These are phyloP conservation scores for Dianthus caryophyllus DNA, from an alignment of 148 eudicot genomes.

Conservation along the genomic window DNA sequence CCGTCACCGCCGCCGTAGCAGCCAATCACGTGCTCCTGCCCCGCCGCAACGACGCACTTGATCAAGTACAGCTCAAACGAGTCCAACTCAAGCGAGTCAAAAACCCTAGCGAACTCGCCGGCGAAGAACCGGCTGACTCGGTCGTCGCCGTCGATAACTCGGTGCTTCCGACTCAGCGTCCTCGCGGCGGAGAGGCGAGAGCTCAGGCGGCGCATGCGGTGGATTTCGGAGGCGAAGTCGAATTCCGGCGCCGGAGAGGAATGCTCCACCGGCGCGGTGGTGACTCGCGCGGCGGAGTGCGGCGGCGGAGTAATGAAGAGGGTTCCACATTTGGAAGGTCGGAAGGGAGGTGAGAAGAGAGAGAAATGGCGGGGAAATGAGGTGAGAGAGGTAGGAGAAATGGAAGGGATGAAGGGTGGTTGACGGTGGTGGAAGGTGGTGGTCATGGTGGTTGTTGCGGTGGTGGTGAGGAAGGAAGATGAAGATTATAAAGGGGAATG, in stretches of 20 bases:
- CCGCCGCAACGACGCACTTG: slow-evolving; percentile 80
- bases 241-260: slow-evolving; percentile 50
- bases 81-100: slow-evolving; percentile 33
- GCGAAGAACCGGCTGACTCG: slow-evolving; percentile 47
- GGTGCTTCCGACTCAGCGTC: slow-evolving; percentile 28
- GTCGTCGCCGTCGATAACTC: slow-evolving; percentile 43
- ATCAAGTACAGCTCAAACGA: slow-evolving; percentile 57
- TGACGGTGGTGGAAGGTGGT: too few species aligned
- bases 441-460: too few species aligned
- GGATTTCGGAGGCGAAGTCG: slow-evolving; percentile 43
- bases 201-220: slow-evolving; percentile 37
- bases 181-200: slow-evolving; percentile 28
- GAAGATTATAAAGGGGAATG: neutral
- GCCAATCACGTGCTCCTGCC: slow-evolving; percentile 63
- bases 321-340: slow-evolving; percentile 14
- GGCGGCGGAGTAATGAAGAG: slow-evolving; percentile 10
- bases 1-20: slow-evolving; percentile 23
- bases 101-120: slow-evolving; percentile 35
- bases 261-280: slow-evolving; percentile 63
- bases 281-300: slow-evolving; percentile 32
- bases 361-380: slow-evolving; percentile 1
- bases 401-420: slow-evolving; percentile 14
- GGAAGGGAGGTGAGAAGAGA: neutral
- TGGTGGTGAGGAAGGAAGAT: slow-evolving; percentile 4
- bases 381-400: slow-evolving; percentile 24